Base-by-base conservation (phyloP, 768 basidiomycete genomes). In the Leccinum broughii region DNA sequence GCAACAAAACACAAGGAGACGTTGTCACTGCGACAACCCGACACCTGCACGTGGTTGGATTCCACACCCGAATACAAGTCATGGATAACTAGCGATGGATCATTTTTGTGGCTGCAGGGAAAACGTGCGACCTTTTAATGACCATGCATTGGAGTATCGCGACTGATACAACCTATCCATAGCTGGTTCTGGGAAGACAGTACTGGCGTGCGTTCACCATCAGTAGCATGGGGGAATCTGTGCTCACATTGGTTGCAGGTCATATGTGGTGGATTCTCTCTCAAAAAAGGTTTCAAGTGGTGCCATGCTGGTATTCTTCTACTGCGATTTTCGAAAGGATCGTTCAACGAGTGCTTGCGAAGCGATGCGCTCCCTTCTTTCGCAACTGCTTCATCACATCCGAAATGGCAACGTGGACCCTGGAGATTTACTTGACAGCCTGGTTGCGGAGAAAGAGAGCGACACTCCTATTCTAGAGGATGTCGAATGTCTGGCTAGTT, bases 101-200 rank as follows among this genome's bases (percentile, higher is more conserved):
- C 57, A 14, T 58, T 56, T 13, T 20, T 67, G 30, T 68, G 63
- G 66, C 34, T 67, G 32, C 54, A 62, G 22, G 66, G 67, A 14
- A 67, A 68, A 54, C 57, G 66, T 65, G n/a, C n/a, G 57, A 15
- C 10, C 8, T 39, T 54, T 6, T 17, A 46, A 41, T 41, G 39
- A 41, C 24, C 1, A 14, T 24, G 8, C 55, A 24, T 5, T 22
- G 13, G 2, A 20, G 20, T 32, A 3, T 14, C 32, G 7, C 24
- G 32, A 37, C 50, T 62, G 13, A 55, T 26, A 4, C 37, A 10
- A 2, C 15, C 24, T 44, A 32, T 15, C 24, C 13, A 13, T 30
- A 68, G 65, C 65, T 6, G 67, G 67, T 22, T 54, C 59, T 22
- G 67, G 67, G 13, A 69, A 69, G 46, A 61, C 67, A 0, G 57